A percentile compares a stretch with the other conserved stretches of the same genome.
phyloP scores from a whole-genome alignment of 2,329 filamentous ascomycete genomes.

The Colletotrichum eleusines region DNA sequence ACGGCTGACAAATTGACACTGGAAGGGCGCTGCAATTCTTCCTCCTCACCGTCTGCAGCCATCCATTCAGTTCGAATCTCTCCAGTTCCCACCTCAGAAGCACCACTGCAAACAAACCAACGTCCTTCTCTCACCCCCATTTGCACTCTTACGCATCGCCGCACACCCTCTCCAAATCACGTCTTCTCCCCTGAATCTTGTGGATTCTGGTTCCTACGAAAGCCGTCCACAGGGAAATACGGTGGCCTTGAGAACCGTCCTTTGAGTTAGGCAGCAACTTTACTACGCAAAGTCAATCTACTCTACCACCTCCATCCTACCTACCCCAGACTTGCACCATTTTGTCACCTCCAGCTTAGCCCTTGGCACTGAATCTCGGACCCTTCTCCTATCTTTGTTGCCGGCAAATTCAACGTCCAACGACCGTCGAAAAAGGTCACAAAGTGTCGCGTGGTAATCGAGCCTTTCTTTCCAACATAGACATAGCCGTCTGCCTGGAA shows the following conservation, averaged over 20 bases:
- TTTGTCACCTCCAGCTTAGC: constrained; percentile 28
- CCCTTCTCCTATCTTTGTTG: constrained; percentile 3
- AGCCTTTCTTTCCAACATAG: constrained; percentile 4
- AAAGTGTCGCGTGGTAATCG: constrained; percentile 5
- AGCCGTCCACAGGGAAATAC: constrained; percentile 5
- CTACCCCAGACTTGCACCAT: constrained; percentile 34
- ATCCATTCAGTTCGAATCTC: constrained; percentile 38
- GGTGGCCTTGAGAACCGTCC: constrained; percentile 22
- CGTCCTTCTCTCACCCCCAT: background rate
- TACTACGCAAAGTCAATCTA: constrained; percentile 45
- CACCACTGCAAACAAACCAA: constrained; percentile 24
- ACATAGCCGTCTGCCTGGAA: constrained; percentile 26
- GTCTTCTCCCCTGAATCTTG: constrained; percentile 26
- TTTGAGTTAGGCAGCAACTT: constrained; percentile 52
- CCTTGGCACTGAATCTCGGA: constrained; percentile 8
- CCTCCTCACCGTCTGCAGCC: constrained; percentile 41
- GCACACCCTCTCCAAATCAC: constrained; percentile 33
- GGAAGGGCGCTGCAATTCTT: constrained; percentile 39
- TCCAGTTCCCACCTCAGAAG: constrained; percentile 35
- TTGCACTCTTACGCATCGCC: constrained; percentile 17
- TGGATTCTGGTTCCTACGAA: constrained; percentile 34
- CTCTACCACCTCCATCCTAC: constrained; percentile 37
- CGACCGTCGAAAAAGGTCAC: constrained; percentile 17
- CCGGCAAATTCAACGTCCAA: constrained; percentile 12
- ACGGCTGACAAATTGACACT: constrained; percentile 42